Base-by-base conservation (phyloP, 2,329 filamentous ascomycete genomes). In the Verticillium tricorpus region DNA sequence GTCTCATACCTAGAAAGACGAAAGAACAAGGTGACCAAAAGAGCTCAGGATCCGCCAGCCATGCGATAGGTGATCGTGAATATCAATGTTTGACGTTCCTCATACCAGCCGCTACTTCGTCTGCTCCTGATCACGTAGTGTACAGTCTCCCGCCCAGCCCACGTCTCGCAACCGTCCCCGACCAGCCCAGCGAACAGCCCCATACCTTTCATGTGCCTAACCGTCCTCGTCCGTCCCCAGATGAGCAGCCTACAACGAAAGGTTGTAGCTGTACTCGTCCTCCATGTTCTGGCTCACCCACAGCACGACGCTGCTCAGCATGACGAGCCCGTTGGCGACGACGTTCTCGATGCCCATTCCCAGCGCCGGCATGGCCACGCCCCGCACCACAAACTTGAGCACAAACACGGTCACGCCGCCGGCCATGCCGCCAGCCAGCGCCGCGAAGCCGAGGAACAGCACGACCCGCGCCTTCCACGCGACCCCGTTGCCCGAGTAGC, bases 251-350 rank as follows among this genome's bases (percentile, higher is more conserved):
- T 73, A 88, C 65, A 89, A 78, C 63, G 86, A 81, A 67, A 89
- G 74, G 73, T 88, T 89, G 74, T 89, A 89, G 56, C 85, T 82
- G 68, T 89, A 89, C 74, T 89, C 87, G 69, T 89, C 87, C 77
- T 89, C 87, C 84, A 89, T 89, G 69, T 89, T 89, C 79, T 89
- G 87, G 75, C 83, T 87, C 61, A 89, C 75, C 87, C 87, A 89
- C 52, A 89, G 80, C 63, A 89, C 82, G 57, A 88, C 85, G 25
- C 83, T 84, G 74, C 85, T 86, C 61, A 87, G 71, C 60, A 86
- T 86, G 60, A 89, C 85, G 39, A 88, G 76, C 31, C 78, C 85
- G 74, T 89, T 89, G 65, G 85, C 84, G 39, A 89, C 78, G n/a
- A 89, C 79, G 65, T 89, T 89, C 76, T 87, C 85, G 63, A 89